Conservation (phyloP, 2,329 filamentous ascomycete genomes). For the Arthroderma sp. region DNA sequence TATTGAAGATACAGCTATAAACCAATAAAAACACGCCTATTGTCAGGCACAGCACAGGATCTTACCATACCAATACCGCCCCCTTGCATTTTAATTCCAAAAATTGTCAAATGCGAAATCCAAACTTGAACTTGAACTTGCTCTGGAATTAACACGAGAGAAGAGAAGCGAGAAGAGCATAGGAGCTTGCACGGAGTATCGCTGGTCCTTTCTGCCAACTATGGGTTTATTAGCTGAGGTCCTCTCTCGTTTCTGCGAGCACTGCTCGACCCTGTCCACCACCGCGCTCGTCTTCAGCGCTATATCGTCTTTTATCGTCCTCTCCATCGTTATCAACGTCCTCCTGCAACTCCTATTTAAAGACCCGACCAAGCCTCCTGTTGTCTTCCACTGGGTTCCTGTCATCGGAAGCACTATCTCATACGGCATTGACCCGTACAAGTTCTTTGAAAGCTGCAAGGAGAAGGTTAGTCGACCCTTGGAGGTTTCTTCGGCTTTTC, state of each 20-base stretch:
- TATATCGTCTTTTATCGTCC: slow-evolving; percentile 38
- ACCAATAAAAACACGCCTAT: background rate
- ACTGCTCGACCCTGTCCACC: slow-evolving; percentile 36
- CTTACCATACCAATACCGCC: slow-evolving; percentile 2
- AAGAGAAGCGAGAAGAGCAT: slow-evolving; percentile 8
- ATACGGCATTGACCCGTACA: slow-evolving; percentile 76
- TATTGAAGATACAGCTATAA: background rate
- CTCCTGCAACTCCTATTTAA: slow-evolving; percentile 65
- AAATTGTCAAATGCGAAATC: background rate
- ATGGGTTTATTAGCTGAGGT: slow-evolving; percentile 44
- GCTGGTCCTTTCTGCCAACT: background rate
- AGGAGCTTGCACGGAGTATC: too few relatives aligned
- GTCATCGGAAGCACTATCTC: slow-evolving; percentile 81
- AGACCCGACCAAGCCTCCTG: slow-evolving; percentile 64
- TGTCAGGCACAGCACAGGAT: background rate
- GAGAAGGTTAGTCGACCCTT: slow-evolving; percentile 51
- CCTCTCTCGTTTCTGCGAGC: slow-evolving; percentile 34
- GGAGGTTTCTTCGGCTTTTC: too few relatives aligned
- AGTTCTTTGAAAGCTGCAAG: slow-evolving; percentile 52
- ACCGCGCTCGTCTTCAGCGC: slow-evolving; percentile 37
- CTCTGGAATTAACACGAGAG: background rate
- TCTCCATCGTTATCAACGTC: slow-evolving; percentile 65
- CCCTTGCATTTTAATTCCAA: background rate
- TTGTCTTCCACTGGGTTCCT: slow-evolving; percentile 54
- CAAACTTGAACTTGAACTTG: background rate